A percentile compares a stretch with the other conserved stretches of the same genome.
These are phyloP conservation scores for Albifimbria verrucaria DNA, from an alignment of 2,329 filamentous ascomycete species.

Conservation along the genomic window DNA sequence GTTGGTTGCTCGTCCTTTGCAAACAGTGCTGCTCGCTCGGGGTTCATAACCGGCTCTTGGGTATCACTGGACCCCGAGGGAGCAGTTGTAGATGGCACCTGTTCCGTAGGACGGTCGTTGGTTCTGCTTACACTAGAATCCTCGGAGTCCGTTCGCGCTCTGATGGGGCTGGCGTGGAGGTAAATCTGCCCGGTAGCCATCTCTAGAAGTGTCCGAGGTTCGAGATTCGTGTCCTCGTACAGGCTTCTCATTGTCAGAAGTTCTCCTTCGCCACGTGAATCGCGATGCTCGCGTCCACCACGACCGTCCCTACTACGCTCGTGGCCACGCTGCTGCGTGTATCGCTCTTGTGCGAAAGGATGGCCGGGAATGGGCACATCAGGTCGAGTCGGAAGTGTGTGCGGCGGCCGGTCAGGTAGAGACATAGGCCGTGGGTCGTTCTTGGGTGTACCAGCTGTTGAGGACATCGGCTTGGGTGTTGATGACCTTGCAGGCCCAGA, in stretches of 20 bases:
- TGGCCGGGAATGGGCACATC: conserved; percentile 53
- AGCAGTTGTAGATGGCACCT: conserved; percentile 21
- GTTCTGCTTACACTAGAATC: conserved; percentile 22
- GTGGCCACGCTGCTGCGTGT: conserved; percentile 35
- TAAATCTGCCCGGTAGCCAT: conserved; percentile 22
- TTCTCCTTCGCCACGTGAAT: conserved; percentile 17
- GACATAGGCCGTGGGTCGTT: conserved; percentile 28
- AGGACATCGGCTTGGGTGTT: conserved; percentile 18
- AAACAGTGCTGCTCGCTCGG: conserved; percentile 51
- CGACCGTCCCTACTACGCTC: conserved; percentile 32
- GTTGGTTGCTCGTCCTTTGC: conserved; percentile 27
- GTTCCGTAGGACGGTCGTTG: conserved; percentile 24
- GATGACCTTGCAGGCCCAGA: conserved; percentile 20
- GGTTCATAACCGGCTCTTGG: conserved; percentile 50
- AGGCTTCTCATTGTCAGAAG: background rate
- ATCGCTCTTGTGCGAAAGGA: conserved; percentile 41
- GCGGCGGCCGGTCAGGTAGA: conserved; percentile 33
- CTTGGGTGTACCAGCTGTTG: conserved; percentile 15
- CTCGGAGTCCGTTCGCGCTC: conserved; percentile 38
- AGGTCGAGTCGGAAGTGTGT: conserved; percentile 53
- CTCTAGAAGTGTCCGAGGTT: conserved; percentile 28
- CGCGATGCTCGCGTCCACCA: conserved; percentile 18
- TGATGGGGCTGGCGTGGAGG: conserved; percentile 35
- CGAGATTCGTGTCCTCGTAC: conserved; percentile 37
- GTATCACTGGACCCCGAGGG: conserved; percentile 18